Evolutionary conservation across 2,329 filamentous ascomycete species (phyloP), one percentile per base, ranked within the genome.

Genomic region (Nothopassalora personata): DNA sequence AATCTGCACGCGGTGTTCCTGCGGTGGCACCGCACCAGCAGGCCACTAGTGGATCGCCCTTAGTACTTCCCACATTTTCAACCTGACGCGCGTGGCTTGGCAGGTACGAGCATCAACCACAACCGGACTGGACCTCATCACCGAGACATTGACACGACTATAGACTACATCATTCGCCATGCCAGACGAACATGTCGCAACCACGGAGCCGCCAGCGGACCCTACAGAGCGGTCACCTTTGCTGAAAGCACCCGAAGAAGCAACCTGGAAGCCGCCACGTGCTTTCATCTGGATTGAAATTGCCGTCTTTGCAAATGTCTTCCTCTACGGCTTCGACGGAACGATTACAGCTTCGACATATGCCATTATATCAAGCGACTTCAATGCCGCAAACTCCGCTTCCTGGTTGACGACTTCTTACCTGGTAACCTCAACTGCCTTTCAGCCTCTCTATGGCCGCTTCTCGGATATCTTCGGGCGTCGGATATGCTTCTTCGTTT

Each of bases 361-460:
- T 48, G 63, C 61, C 7, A 55, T 60, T 31, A 65, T 8, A 72
- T 72, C 61, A 75, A 74, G 30, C 80, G 2, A 85, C 86, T 50
- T 77, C 79, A 0, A 57, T 46, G 49, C 58, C 56, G 56, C 54
- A n/a, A 57, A 62, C 39, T 57, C 57, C 13, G 57, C 54, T 54
- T 59, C 57, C 31, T 83, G 81, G 81, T 79, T 79, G 1, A 80
- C 80, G 6, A 82, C 80, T 0, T 78, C 80, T 8, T 77, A 77
- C 3, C 70, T 84, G 48, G 79, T 84, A 49, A 81, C 81, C 31
- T 83, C 81, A 59, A 86, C 85, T 0, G 80, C 82, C 34, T 87
- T 87, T 63, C 84, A 85, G 63, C 83, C 86, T 60, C 76, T 88
- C 0, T 87, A 87, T 67, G 84, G 85, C 19, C 78, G 70, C 11